phyloP scores from a whole-genome alignment of 2,329 filamentous ascomycete species.

The Claviceps capensis region DNA sequence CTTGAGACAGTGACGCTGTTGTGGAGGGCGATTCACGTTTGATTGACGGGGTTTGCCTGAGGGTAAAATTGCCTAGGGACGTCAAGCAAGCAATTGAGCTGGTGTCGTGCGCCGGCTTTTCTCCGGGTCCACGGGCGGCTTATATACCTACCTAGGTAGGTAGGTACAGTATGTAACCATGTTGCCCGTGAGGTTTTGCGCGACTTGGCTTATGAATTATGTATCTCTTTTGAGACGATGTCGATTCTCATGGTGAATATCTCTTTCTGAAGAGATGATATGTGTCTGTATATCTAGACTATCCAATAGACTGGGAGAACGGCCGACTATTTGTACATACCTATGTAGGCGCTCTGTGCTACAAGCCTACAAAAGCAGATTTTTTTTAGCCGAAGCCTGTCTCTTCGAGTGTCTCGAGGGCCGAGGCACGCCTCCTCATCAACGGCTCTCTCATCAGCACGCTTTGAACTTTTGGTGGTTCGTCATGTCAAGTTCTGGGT shows the following conservation, averaged over 20 bases:
- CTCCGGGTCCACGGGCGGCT: conserved; percentile 1
- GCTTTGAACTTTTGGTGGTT: neutral
- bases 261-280: too few relatives aligned
- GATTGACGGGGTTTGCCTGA: neutral
- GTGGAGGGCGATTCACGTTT: neutral
- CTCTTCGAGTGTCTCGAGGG: too few relatives aligned
- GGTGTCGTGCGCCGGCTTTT: neutral
- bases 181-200: neutral
- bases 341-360: too few relatives aligned
- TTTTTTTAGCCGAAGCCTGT: too few relatives aligned
- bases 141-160: too few relatives aligned
- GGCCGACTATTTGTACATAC: too few relatives aligned
- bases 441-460: neutral
- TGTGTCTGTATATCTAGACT: too few relatives aligned
- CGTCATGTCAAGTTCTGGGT: neutral
- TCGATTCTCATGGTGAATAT: too few relatives aligned
- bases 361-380: too few relatives aligned
- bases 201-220: neutral
- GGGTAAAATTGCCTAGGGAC: conserved; percentile 1
- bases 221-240: neutral
- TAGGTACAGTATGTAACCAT: too few relatives aligned
- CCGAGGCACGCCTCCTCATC: too few relatives aligned
- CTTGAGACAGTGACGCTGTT: neutral
- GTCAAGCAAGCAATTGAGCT: neutral
- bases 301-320: too few relatives aligned